Evolutionary conservation across 805 yeast species (phyloP), one percentile per base, ranked within the genome.

Genomic region (Candida loeiensis): DNA sequence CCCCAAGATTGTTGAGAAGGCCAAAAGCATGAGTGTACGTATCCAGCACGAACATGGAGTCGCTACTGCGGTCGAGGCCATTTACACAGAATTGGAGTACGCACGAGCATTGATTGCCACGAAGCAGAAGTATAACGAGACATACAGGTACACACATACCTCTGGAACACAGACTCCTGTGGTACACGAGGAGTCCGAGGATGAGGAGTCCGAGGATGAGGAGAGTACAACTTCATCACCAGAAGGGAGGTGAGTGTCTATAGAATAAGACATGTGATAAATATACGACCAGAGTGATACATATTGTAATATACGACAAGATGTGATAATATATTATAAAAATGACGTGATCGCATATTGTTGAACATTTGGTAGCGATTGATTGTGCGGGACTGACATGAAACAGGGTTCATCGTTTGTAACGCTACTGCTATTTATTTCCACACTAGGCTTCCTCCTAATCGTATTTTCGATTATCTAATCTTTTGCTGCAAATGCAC

Each of bases 31-130:
- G 13, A 87, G 95, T 13, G 71, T 68, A 31, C 69, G 70, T 32
- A 85, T 91, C 41, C 60, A 75, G 8, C 59, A 64, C n/a, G 98
- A 91, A 55, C 67, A 83, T 52, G 98, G 98, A 2, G 96, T 89
- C 5, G 64, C 64, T 18, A 71, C 69, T 13, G 97, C 97, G 0
- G 78, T 91, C 30, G 80, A 79, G 39, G 65, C 78, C 6, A 84
- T 91, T n/a, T 91, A 90, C 59, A 69, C 78, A 1, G 87, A 87
- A 51, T 56, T 88, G 56, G 89, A 81, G 37, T 90, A 90, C 58
- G 85, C 95, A 1, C 68, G 75, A 44, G 76, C 73, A 25, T 58
- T 84, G 48, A 73, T 79, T 17, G 42, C 69, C 22, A 62, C 66
- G 27, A 80, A 79, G 51, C 68, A 66, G 17, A 59, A 63, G 39